phyloP scores from a whole-genome alignment of 495 filamentous ascomycete genomes.

The Rostrohypoxylon terebratum region DNA sequence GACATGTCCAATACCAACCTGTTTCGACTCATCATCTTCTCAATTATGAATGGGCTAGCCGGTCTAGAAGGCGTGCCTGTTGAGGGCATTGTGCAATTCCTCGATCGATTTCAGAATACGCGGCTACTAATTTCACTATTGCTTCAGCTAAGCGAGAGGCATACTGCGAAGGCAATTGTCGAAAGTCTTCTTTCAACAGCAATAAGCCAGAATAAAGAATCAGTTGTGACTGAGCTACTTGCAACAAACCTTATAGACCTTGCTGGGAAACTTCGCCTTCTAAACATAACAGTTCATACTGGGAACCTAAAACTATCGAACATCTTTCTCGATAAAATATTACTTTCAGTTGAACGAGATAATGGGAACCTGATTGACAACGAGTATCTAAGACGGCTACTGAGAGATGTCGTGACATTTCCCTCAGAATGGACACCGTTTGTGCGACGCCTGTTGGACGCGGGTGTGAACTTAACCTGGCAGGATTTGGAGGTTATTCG shows the following conservation, averaged over 20 bases:
- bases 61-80: not conserved
- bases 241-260: not conserved
- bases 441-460: not conserved
- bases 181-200: not conserved
- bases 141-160: not conserved
- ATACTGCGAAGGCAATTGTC: not conserved
- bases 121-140: not conserved
- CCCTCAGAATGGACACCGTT: not conserved
- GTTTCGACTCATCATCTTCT: not conserved
- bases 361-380: not conserved
- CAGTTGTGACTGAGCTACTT: not conserved
- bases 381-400: not conserved
- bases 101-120: not conserved
- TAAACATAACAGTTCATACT: not conserved
- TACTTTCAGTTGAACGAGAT: not conserved
- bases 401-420: not conserved
- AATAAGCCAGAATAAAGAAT: not conserved
- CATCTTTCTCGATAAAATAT: not conserved
- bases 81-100: not conserved
- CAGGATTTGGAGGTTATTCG: not conserved
- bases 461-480: not conserved
- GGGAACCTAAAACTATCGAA: not conserved
- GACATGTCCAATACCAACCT: not conserved
- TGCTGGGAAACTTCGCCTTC: not conserved
- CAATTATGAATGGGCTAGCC: not conserved